These are phyloP conservation scores for Brassica rapa DNA, from an alignment of 345 rosid genomes.

Conservation along the genomic window DNA sequence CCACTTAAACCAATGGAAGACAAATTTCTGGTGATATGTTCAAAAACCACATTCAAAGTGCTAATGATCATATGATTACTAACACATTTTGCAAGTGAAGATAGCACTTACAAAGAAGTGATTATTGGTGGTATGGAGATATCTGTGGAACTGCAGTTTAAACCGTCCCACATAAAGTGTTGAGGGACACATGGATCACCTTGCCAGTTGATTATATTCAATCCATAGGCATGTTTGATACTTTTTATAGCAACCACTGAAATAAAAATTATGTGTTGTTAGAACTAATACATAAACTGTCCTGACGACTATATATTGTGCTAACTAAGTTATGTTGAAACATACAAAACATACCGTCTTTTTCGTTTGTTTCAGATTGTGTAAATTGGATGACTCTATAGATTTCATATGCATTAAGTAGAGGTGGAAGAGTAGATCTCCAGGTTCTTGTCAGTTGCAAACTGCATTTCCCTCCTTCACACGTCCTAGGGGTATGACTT, in stretches of 20 bases:
- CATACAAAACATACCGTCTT: not conserved
- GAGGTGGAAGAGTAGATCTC: constrained; percentile 37
- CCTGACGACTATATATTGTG: too few relatives aligned
- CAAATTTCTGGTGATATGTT: not conserved
- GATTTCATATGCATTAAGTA: constrained; percentile 39
- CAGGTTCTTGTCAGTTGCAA: constrained; percentile 12
- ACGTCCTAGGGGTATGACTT: not conserved
- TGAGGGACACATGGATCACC: constrained; percentile 33
- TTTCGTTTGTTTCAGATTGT: constrained; percentile 22
- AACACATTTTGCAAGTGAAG: not conserved
- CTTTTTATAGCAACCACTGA: not conserved
- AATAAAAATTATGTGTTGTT: not conserved
- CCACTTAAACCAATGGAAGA: not conserved
- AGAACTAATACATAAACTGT: too few relatives aligned
- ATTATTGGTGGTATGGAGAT: not conserved
- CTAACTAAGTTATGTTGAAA: too few relatives aligned
- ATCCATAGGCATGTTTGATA: not conserved
- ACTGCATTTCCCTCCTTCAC: not conserved
- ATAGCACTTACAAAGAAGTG: not conserved
- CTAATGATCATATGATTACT: not conserved
- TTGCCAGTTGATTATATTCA: constrained; percentile 14
- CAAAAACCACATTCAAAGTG: not conserved
- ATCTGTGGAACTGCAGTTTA: not conserved
- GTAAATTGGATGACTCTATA: constrained; percentile 13
- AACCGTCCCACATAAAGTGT: not conserved